Evolutionary conservation across 352 stramenopile genomes (phyloP), one percentile per base, ranked within the genome.

Genomic region (Globisporangium nunn): DNA sequence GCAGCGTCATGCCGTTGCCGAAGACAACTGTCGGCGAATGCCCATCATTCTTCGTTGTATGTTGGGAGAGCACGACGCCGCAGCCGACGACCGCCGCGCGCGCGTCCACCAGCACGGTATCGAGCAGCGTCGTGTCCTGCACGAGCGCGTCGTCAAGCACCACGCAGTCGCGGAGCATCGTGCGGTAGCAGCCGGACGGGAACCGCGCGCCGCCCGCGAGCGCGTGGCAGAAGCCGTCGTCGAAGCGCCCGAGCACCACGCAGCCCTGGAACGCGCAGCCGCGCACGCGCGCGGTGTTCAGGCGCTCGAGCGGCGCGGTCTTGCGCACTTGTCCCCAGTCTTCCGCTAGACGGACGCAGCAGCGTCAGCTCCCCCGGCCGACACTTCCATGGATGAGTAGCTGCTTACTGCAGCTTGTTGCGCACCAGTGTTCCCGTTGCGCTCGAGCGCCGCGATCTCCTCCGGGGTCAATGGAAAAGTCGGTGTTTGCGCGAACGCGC

Each of bases 101-200:
- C 15, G 56, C 52, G 47, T 82, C 66, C 15, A 91, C 68, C 15
- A 89, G 57, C 33, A 77, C 67, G 33, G 72, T 57, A 46, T 65
- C 62, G 3, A 93, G 66, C 53, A 82, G 72, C 14, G 78, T 58
- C 30, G 75, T 88, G 71, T 92, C 74, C 57, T 74, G 70, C 55
- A 95, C 80, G 43, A 95, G 74, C 23, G 79, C 79, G 40, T 93
- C 65, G 59, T 93, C 78, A 31, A 89, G 62, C n/a, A 92, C 64
- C 23, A 88, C 62, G 0, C 55, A 71, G 47, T 93, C 66, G 51
- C 70, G 70, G 30, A 95, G 61, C 44, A 72, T 78, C 43, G 82
- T 74, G 54, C 79, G 83, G 67, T 88, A 93, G 54, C 82, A 74
- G 7, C 85, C 85, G 5, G 71, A 71, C 15, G 57, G 54, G 39